Base-by-base conservation (phyloP, 2,329 filamentous ascomycete genomes). In the Ampelomyces quisqualis region DNA sequence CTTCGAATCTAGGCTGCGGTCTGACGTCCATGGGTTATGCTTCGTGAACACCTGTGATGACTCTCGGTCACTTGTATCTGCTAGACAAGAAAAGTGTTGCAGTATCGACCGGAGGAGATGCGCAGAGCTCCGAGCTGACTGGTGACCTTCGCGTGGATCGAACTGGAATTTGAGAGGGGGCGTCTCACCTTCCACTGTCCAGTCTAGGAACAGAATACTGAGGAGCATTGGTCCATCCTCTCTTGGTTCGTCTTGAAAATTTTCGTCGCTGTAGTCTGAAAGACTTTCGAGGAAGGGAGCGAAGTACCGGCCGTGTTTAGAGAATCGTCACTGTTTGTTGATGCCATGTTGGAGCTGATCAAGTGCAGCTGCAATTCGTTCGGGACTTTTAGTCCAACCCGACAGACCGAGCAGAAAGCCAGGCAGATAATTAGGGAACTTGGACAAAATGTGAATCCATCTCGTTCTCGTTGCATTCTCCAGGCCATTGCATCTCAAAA, bases 301-400 rank as follows among this genome's bases (percentile, higher is more conserved):
- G 49, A 73, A 73, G 39, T 70, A 69, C 42, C 69, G 61, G 9
- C 70, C 70, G 49, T 73, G 70, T 39, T 70, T 71, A 2, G 70
- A 72, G 43, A 70, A 72, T 0, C 70, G 59, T 29, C 70, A 70
- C 21, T 72, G 63, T 33, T 67, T 61, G 28, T 69, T 56, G 21
- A 73, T 55, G 29, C 60, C 64, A 23, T 65, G 56, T 32, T 71
- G 64, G 10, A 73, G 51, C 43, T 63, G 60, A 26, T 60, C 54
- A 8, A 67, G 49, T 2, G 58, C 55, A 10, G 48, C 22, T 2
- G 56, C 27, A 8, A 42, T 51, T 10, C 49, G 43, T 4, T 38
- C 5, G 4, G 55, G 53, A 19, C 57, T 43, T n/a, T 49, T 39
- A 10, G 18, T 51, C 63, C 63, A 67, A 26, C 67, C 56, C 6